Conservation (phyloP, 2,329 filamentous ascomycete genomes). For the Alternaria sp. region DNA sequence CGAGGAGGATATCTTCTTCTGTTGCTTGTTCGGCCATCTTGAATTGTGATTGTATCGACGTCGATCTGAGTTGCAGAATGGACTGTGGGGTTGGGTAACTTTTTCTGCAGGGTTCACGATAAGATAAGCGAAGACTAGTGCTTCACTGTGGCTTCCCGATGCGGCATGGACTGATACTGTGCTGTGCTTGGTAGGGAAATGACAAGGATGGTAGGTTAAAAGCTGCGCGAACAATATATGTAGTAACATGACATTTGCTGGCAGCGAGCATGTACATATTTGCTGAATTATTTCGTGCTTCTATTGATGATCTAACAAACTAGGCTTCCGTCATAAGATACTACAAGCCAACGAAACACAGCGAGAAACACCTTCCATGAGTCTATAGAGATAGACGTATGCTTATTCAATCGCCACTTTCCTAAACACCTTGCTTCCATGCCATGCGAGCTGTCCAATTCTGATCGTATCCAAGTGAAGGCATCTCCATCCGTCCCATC, state of each 20-base stretch:
- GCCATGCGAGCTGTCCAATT: conserved; percentile 21
- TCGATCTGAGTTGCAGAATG: conserved; percentile 3
- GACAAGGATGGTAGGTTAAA: not conserved
- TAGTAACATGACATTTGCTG: too few relatives aligned
- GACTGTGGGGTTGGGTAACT: conserved; percentile 15
- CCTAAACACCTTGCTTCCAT: conserved; percentile 16
- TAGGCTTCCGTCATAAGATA: not conserved
- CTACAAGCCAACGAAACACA: conserved; percentile 13
- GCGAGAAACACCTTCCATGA: conserved; percentile 2
- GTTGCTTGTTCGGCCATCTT: conserved; percentile 43
- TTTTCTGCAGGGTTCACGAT: conserved; percentile 14
- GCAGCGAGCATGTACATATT: not conserved
- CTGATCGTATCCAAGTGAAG: conserved; percentile 16
- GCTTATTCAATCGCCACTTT: conserved; percentile 8
- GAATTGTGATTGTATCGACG: conserved; percentile 6
- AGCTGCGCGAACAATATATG: not conserved
- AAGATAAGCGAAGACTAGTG: conserved; percentile 18
- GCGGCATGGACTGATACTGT: not conserved
- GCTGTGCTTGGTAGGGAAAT: not conserved
- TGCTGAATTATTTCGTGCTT: not conserved
- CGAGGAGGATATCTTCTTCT: conserved; percentile 45
- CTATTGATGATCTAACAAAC: not conserved
- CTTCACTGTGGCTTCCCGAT: conserved; percentile 16
- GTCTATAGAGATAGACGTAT: conserved; percentile 8
- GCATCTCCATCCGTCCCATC: conserved; percentile 15